Conservation (phyloP, 331 rosid species). For the Quercus lobata region DNA sequence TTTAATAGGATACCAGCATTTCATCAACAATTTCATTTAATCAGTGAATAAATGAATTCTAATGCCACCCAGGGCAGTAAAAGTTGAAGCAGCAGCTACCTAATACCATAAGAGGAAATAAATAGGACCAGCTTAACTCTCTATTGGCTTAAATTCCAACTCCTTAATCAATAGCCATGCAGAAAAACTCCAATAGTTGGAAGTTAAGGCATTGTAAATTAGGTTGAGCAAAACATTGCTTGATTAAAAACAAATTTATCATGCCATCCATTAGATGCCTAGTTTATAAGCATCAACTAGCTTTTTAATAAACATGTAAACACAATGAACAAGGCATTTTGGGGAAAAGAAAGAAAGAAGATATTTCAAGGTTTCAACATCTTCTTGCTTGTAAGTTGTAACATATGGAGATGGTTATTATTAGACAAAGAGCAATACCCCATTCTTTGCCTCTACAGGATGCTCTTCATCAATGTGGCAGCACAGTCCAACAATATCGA, state of each 20-base stretch:
- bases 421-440: conserved; percentile 51
- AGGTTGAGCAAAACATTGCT: background rate
- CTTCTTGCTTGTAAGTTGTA: background rate
- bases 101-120: background rate
- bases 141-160: background rate
- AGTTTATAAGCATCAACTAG: background rate
- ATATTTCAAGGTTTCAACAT: background rate
- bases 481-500: conserved; percentile 91
- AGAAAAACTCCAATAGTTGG: background rate
- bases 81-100: background rate
- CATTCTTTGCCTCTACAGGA: conserved; percentile 80
- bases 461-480: conserved; percentile 98
- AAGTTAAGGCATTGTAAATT: background rate
- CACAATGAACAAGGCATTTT: background rate
- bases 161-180: background rate
- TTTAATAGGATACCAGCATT: background rate
- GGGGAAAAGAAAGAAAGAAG: background rate
- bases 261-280: background rate
- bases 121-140: background rate
- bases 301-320: background rate
- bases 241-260: background rate
- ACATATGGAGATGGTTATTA: background rate
- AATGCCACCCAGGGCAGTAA: background rate
- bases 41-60: background rate
- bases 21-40: background rate